phyloP scores from a whole-genome alignment of 495 filamentous ascomycete species.

The Penicillium robsamsonii region DNA sequence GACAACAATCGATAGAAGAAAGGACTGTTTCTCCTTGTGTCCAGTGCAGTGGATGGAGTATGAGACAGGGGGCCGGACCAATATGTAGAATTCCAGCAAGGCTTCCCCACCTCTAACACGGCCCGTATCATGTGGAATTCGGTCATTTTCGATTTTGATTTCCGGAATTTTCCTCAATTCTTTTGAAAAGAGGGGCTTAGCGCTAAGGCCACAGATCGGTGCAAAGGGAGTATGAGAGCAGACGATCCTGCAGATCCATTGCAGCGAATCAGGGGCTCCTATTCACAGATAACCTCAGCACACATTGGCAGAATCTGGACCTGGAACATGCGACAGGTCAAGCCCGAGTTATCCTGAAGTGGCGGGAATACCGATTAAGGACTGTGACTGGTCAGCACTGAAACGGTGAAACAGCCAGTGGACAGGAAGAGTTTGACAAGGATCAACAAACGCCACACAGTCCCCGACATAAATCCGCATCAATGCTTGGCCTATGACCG shows the following conservation, averaged over 20 bases:
- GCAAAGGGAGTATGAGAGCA: conserved; percentile 3
- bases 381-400: conserved; percentile 16
- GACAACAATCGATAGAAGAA: conserved; percentile 14
- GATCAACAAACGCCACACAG: conserved; percentile 16
- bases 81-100: conserved; percentile 20
- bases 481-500: conserved; percentile 11
- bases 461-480: conserved; percentile 11
- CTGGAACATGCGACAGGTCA: conserved; percentile 23
- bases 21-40: conserved; percentile 15
- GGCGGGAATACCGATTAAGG: conserved; percentile 8
- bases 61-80: conserved; percentile 20
- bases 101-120: conserved; percentile 6
- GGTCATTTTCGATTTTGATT: background rate
- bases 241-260: conserved; percentile 6
- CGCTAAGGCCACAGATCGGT: conserved; percentile 2
- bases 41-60: conserved; percentile 13
- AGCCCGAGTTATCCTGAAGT: conserved; percentile 3
- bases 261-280: background rate
- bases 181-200: background rate
- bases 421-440: conserved; percentile 7
- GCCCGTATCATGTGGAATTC: conserved; percentile 1
- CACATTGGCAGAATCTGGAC: conserved; percentile 4
- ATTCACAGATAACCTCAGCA: background rate
- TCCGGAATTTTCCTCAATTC: background rate
- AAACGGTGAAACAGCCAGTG: conserved; percentile 20